Evolutionary conservation across 1,284 basidiomycete species (phyloP).

Genomic region (Cystobasidium pallidum): DNA sequence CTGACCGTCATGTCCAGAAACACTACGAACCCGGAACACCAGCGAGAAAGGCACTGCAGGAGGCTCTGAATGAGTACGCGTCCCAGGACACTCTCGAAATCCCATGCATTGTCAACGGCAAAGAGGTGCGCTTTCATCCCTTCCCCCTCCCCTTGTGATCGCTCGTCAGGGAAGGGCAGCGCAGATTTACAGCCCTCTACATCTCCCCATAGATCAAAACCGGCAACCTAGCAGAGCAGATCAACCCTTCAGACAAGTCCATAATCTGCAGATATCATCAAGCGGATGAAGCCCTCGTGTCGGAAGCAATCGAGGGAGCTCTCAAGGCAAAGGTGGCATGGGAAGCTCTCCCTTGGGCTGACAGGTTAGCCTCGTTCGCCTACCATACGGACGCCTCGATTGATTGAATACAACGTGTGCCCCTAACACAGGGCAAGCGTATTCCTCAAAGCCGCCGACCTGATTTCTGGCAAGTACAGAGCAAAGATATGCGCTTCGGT

Average conservation of each 20-base stretch:
- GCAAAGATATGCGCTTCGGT: conserved; percentile 86
- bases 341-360: conserved; percentile 94
- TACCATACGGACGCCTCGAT: too few relatives aligned
- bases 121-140: conserved; percentile 66
- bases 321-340: conserved; percentile 82
- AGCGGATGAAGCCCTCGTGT: conserved; percentile 75
- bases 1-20: conserved; percentile 53
- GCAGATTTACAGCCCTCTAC: not conserved
- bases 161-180: too few relatives aligned
- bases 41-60: conserved; percentile 76
- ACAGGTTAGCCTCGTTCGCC: conserved; percentile 56
- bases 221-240: conserved; percentile 65
- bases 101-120: conserved; percentile 88
- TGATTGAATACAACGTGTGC: too few relatives aligned
- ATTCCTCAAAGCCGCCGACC: conserved; percentile 95
- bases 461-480: conserved; percentile 85
- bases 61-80: conserved; percentile 65
- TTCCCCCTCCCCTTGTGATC: too few relatives aligned
- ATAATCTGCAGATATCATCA: conserved; percentile 83
- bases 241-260: conserved; percentile 64
- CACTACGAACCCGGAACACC: conserved; percentile 77
- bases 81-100: conserved; percentile 76
- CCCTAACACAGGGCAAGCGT: conserved; percentile 73
- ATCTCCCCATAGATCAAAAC: conserved; percentile 70
- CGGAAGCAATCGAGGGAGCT: conserved; percentile 82